Evolutionary conservation across 495 filamentous ascomycete genomes (phyloP).

Genomic region (Penicillium longicatenatum): DNA sequence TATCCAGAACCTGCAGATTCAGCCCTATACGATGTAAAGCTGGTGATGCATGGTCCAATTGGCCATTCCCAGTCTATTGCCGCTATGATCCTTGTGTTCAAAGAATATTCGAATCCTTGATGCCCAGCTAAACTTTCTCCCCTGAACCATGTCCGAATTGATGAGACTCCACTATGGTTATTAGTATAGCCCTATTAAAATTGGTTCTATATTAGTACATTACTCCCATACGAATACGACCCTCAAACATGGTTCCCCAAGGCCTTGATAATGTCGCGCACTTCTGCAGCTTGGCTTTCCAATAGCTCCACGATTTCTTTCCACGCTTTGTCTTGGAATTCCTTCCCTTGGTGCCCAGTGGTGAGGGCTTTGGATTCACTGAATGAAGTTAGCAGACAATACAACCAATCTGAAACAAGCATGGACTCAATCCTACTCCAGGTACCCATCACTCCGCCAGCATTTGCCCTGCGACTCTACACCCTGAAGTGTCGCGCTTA

Average conservation of each 20-base stretch:
- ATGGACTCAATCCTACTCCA: conserved; percentile 35
- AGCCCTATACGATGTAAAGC: neutral
- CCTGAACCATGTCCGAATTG: neutral
- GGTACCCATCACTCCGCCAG: conserved; percentile 51
- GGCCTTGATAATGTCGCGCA: conserved; percentile 11
- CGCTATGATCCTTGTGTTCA: neutral
- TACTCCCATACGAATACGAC: conserved; percentile 2
- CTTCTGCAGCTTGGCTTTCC: conserved; percentile 28
- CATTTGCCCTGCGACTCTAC: conserved; percentile 51
- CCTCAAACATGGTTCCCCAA: neutral
- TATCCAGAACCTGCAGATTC: neutral
- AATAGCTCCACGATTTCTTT: conserved; percentile 40
- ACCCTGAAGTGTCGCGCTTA: conserved; percentile 52
- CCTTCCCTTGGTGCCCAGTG: conserved; percentile 31
- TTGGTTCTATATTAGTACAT: neutral
- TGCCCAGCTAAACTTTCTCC: neutral
- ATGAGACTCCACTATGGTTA: conserved; percentile 14
- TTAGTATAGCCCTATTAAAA: conserved; percentile 4
- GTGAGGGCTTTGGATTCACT: conserved; percentile 46
- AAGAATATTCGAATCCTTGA: neutral
- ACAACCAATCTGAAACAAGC: neutral
- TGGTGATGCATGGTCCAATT: neutral
- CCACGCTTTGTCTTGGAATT: conserved; percentile 43
- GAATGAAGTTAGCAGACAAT: conserved; percentile 8
- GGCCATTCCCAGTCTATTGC: neutral